phyloP scores from a whole-genome alignment of 2,329 filamentous ascomycete genomes.

The Tricladium varicosporioides region DNA sequence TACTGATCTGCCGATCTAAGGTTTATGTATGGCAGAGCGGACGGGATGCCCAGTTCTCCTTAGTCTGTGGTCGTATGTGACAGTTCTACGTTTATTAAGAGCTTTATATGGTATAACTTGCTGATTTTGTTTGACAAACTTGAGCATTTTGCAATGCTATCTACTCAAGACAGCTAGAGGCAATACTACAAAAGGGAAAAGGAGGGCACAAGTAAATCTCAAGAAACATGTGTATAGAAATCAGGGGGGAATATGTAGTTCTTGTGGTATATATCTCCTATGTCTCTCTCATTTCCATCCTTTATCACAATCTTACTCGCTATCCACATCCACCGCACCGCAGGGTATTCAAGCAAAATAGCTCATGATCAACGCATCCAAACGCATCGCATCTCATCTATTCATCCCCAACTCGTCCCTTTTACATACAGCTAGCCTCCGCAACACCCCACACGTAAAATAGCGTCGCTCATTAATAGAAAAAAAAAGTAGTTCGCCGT shows the following conservation, averaged over 20 bases:
- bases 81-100: no score
- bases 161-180: no score
- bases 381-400: conserved; percentile 3
- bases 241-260: background rate
- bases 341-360: no score
- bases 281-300: background rate
- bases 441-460: background rate
- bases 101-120: no score
- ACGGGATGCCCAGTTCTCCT: background rate
- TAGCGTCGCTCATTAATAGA: background rate
- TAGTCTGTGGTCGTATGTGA: background rate
- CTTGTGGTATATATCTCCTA: background rate
- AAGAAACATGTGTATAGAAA: no score
- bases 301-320: background rate
- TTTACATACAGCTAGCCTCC: background rate
- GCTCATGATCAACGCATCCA: background rate
- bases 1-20: no score
- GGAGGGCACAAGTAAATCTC: no score
- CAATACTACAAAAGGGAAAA: no score
- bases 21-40: background rate
- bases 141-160: no score
- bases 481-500: background rate
- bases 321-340: background rate
- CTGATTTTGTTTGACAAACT: no score
- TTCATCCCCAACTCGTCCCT: conserved; percentile 1